These are phyloP conservation scores for Discostella stelligeroides DNA, from an alignment of 108 stramenopile species.

Conservation along the genomic window DNA sequence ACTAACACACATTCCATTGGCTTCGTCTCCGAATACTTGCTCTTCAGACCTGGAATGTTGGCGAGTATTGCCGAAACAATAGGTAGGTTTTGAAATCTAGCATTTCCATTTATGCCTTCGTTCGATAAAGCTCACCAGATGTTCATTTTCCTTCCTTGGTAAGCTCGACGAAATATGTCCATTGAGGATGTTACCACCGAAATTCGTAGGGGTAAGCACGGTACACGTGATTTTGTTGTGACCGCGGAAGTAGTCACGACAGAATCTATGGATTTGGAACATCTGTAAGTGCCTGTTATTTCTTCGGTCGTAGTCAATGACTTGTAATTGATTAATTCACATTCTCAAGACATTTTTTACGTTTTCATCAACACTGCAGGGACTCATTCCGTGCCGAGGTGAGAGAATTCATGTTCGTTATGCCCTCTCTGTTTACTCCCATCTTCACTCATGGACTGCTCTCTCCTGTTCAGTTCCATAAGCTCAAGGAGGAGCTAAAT, in stretches of 20 bases:
- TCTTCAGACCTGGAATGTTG: constrained; percentile 77
- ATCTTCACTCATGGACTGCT: background rate
- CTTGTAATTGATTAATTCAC: background rate
- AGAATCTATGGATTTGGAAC: constrained; percentile 51
- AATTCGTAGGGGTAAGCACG: constrained; percentile 49
- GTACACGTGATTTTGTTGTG: constrained; percentile 69
- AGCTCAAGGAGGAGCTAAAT: constrained; percentile 60
- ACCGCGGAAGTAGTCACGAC: constrained; percentile 64
- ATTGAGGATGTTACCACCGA: constrained; percentile 80
- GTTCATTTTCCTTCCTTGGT: background rate
- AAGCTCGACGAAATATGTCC: constrained; percentile 62
- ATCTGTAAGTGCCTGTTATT: constrained; percentile 28
- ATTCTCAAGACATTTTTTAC: background rate
- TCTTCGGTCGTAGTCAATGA: too few relatives aligned
- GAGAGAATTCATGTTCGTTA: constrained; percentile 8
- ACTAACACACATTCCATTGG: too few relatives aligned
- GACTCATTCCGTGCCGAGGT: constrained; percentile 27
- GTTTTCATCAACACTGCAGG: background rate
- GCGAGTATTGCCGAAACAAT: constrained; percentile 72
- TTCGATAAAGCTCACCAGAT: background rate
- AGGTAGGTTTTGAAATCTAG: constrained; percentile 12
- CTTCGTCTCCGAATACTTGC: background rate
- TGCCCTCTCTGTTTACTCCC: background rate
- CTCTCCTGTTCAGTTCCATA: constrained; percentile 30
- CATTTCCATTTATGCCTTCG: background rate